Evolutionary conservation across 495 filamentous ascomycete species (phyloP).

Genomic region (Halenospora varia): DNA sequence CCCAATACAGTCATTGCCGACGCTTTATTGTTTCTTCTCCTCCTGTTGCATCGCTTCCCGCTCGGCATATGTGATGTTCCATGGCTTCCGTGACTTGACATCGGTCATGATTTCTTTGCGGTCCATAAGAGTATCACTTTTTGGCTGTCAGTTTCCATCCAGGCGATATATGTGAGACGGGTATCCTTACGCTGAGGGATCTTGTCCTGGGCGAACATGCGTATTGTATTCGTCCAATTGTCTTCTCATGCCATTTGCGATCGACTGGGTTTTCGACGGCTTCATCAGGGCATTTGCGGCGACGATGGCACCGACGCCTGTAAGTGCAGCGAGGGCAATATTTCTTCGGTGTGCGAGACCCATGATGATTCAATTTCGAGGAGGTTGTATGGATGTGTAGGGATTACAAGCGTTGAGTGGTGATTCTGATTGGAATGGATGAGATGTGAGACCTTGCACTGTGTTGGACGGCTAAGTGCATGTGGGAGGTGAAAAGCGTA

Average conservation of each 20-base stretch:
- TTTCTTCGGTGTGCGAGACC: background rate
- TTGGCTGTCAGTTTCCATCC: background rate
- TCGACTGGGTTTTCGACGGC: constrained; percentile 3
- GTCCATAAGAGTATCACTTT: constrained; percentile 9
- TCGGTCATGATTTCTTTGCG: constrained; percentile 6
- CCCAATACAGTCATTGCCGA: background rate
- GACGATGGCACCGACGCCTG: background rate
- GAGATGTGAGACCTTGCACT: too few species aligned
- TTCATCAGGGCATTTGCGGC: background rate
- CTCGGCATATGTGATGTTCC: constrained; percentile 12
- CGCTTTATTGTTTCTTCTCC: background rate
- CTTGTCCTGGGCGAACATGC: background rate
- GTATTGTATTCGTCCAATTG: constrained; percentile 6
- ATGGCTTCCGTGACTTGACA: constrained; percentile 11
- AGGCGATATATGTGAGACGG: background rate
- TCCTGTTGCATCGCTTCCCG: background rate
- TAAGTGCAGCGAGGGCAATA: background rate
- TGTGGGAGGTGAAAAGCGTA: too few species aligned
- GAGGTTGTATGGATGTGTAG: background rate
- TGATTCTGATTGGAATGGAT: too few species aligned
- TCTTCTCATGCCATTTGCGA: constrained; percentile 4
- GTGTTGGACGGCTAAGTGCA: too few species aligned
- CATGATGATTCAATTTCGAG: background rate
- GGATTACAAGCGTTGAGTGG: background rate
- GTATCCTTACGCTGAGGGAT: constrained; percentile 1